Conservation (phyloP, 2,329 filamentous ascomycete species). For the Trichoderma gracile region DNA sequence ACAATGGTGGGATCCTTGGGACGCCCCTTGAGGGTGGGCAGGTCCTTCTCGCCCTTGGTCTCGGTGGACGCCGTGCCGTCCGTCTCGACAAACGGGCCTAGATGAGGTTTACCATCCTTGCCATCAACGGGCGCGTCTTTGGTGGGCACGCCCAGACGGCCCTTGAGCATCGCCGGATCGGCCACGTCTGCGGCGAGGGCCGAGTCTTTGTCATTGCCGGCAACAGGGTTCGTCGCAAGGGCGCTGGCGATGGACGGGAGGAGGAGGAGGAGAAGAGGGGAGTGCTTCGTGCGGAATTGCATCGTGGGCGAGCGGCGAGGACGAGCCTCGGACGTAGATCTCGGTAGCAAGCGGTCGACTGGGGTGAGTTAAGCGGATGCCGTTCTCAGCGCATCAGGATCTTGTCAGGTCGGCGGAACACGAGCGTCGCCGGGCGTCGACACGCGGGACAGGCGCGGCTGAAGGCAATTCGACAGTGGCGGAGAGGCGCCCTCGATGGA, state of each 20-base stretch:
- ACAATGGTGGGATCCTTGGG: constrained; percentile 54
- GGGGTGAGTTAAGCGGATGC: neutral
- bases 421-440: constrained; percentile 6
- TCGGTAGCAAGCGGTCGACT: constrained; percentile 2
- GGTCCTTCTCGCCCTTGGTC: constrained; percentile 39
- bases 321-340: neutral
- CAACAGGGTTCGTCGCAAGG: constrained; percentile 38
- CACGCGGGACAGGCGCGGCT: neutral
- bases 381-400: constrained; percentile 14
- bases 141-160: constrained; percentile 45
- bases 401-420: neutral
- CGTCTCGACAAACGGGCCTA: constrained; percentile 74
- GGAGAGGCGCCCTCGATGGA: neutral
- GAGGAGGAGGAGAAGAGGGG: constrained; percentile 61
- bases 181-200: constrained; percentile 34
- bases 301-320: constrained; percentile 46
- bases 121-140: constrained; percentile 90
- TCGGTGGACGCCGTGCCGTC: constrained; percentile 38
- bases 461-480: neutral
- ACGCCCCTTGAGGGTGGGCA: constrained; percentile 52
- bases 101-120: constrained; percentile 89
- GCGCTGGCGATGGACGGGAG: constrained; percentile 56
- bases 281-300: constrained; percentile 58
- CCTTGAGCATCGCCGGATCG: constrained; percentile 36
- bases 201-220: constrained; percentile 29